These are phyloP conservation scores for Trifolium pratense DNA, from an alignment of 306 rosid species.

Conservation along the genomic window DNA sequence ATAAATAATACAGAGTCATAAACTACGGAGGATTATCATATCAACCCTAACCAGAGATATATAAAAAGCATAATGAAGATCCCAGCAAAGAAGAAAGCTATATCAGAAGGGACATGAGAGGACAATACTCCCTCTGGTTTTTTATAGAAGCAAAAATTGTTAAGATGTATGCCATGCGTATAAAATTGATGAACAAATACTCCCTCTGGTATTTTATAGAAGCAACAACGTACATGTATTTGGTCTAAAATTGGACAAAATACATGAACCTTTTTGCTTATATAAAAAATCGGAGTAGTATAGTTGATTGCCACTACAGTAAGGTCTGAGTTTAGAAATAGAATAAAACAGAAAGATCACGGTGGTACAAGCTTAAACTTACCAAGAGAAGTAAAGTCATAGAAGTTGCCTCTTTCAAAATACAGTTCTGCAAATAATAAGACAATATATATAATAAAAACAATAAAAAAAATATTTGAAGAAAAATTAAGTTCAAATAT, in stretches of 20 bases:
- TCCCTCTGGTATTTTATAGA: background rate
- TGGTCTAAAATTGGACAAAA: background rate
- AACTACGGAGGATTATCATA: conserved; percentile 10
- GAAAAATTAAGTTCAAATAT: background rate
- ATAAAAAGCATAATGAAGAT: conserved; percentile 12
- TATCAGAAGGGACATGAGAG: background rate
- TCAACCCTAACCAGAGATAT: background rate
- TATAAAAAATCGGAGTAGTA: background rate
- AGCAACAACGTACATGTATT: background rate
- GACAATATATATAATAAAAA: too few relatives aligned
- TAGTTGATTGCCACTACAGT: background rate
- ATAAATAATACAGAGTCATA: conserved; percentile 12
- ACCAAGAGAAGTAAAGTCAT: conserved; percentile 98
- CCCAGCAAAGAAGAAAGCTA: background rate
- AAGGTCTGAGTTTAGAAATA: background rate
- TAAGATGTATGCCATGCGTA: background rate
- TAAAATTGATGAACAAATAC: background rate
- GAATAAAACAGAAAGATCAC: conserved; percentile 21
- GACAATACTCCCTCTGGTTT: too few relatives aligned
- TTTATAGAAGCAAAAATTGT: conserved; percentile 12
- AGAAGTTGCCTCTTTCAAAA: conserved; percentile 89
- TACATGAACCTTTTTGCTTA: background rate
- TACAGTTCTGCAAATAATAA: conserved; percentile 73
- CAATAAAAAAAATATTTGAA: background rate
- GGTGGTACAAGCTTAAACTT: conserved; percentile 31